Base-by-base conservation (phyloP, 129 eudicot genomes). In the Lactuca sativa region DNA sequence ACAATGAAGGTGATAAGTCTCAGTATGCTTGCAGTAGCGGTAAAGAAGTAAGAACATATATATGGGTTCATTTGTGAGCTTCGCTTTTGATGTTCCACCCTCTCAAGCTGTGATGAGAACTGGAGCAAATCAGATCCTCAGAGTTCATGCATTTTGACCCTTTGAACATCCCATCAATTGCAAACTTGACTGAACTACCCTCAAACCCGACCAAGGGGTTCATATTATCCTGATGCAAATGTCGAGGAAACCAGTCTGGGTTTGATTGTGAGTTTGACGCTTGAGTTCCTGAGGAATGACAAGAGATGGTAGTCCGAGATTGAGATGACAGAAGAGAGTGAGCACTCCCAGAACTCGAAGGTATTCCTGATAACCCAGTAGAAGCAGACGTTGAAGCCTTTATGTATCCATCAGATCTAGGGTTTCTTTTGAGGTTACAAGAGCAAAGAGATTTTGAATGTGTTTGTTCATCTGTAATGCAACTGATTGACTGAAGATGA, bases 321-420 rank as follows among this genome's bases (percentile, higher is more conserved):
- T 79, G 82, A 80, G 80, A 69, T 80, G 88, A 83, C 85, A 83
- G 82, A 80, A 83, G 88, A 83, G 85, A 83, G 88, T 57, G 85
- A 83, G 82, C 84, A 75, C 74, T 68, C 67, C 60, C 84, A 37
- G 84, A 66, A 80, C 77, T 74, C 9, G 83, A 62, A 9, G 21
- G 0, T 18, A 18, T 18, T 18, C 21, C 21, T 18, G 21, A 18
- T 18, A 18, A 18, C 21, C 21, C 21, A 1, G 21, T 18, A 18
- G 21, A 18, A 18, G 1, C 21, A 18, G 21, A 18, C 0, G 69
- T 65, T 17, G 70, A 59, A 63, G 77, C 70, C 59, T 62, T 56
- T 41, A 69, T 17, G 37, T 21, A 77, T 43, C 73, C 77, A 25
- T 33, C 56, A 3, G 38, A 30, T 17, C 38, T 4, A 57, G 53